Evolutionary conservation across 2,329 filamentous ascomycete genomes (phyloP).

Genomic region (Epichloe sylvatica): DNA sequence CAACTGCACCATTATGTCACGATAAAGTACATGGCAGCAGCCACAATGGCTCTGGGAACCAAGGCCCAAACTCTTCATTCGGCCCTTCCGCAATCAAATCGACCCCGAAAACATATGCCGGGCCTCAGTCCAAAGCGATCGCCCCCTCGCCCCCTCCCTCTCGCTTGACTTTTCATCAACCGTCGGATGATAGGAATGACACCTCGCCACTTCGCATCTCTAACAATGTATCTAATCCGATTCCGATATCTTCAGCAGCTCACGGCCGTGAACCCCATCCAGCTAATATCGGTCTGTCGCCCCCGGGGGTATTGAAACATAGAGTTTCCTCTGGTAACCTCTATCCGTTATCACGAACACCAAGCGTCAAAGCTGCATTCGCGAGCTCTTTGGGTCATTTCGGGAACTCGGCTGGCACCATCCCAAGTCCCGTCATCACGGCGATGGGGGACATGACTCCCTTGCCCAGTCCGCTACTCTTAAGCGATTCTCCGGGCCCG

Average conservation of each 20-base stretch:
- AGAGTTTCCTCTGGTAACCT: conserved; percentile 22
- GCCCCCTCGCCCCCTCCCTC: conserved; percentile 21
- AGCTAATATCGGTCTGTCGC: conserved; percentile 19
- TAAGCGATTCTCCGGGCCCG: conserved; percentile 50
- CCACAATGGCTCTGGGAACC: conserved; percentile 2
- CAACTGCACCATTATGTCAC: conserved; percentile 15
- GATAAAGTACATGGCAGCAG: conserved; percentile 6
- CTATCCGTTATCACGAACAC: conserved; percentile 42
- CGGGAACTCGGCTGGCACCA: conserved; percentile 49
- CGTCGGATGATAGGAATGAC: conserved; percentile 4
- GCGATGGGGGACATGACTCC: conserved; percentile 70
- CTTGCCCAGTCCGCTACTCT: conserved; percentile 59
- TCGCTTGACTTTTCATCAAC: conserved; percentile 7
- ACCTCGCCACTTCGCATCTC: conserved; percentile 23
- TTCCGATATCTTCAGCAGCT: conserved; percentile 8
- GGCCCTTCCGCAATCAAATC: conserved; percentile 6
- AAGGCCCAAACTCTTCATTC: conserved; percentile 5
- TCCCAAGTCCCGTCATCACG: conserved; percentile 60
- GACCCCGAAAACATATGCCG: conserved; percentile 10
- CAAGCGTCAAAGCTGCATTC: conserved; percentile 45
- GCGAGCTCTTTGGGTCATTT: conserved; percentile 32
- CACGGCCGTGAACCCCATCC: conserved; percentile 21
- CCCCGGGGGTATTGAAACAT: conserved; percentile 16
- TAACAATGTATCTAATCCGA: conserved; percentile 19
- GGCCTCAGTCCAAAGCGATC: conserved; percentile 17